These are phyloP conservation scores for Puccinia horiana DNA, from an alignment of 1,284 basidiomycete genomes.

Conservation along the genomic window DNA sequence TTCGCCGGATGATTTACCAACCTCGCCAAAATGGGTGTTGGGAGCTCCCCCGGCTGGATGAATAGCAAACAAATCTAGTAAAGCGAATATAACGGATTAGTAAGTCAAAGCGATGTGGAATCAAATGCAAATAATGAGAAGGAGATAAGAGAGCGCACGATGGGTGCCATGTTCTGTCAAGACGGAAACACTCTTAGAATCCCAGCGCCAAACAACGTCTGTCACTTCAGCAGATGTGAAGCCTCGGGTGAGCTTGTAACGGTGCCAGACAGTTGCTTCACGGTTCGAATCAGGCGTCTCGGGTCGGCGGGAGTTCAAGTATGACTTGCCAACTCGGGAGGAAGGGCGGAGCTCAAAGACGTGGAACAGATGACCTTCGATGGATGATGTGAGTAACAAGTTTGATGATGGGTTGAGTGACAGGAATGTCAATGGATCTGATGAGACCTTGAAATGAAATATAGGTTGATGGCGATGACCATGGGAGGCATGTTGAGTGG, in stretches of 20 bases:
- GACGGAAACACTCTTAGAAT: slow-evolving; percentile 41
- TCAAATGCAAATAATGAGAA: neutral
- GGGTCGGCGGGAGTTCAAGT: neutral
- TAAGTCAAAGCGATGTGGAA: neutral
- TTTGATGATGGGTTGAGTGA: slow-evolving; percentile 41
- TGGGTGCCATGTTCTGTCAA: slow-evolving; percentile 45
- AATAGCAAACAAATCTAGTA: slow-evolving; percentile 42
- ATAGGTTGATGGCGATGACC: slow-evolving; percentile 14
- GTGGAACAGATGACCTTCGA: slow-evolving; percentile 46
- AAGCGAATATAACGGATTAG: neutral
- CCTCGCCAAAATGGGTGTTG: neutral
- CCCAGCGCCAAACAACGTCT: slow-evolving; percentile 43
- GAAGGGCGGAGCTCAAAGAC: slow-evolving; percentile 41
- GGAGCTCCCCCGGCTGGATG: slow-evolving; percentile 44
- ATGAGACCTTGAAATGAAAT: slow-evolving; percentile 38
- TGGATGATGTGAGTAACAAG: slow-evolving; percentile 35
- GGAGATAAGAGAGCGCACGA: slow-evolving; percentile 20
- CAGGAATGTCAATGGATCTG: slow-evolving; percentile 26
- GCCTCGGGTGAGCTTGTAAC: slow-evolving; percentile 42
- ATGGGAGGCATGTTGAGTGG: neutral
- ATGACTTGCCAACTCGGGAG: slow-evolving; percentile 32
- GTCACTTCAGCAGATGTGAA: slow-evolving; percentile 37
- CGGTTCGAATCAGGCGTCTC: neutral
- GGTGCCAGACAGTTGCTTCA: slow-evolving; percentile 45
- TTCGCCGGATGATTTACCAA: neutral